Base-by-base conservation (phyloP, 2,329 filamentous ascomycete species). In the Pestalotiopsis fici region DNA sequence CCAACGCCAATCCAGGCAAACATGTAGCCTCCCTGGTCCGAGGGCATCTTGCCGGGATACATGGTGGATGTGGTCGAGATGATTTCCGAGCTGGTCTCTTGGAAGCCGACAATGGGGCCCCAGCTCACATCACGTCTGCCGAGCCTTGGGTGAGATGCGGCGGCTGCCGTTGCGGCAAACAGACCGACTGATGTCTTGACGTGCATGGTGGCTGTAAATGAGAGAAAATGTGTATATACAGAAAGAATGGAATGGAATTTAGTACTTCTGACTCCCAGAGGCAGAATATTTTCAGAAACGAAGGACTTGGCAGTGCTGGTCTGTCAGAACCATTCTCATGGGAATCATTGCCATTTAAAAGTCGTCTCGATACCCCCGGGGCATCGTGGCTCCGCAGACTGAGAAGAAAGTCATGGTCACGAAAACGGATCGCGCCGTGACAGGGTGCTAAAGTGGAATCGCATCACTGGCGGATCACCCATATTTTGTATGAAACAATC, bases 21-120 rank as follows among this genome's bases (percentile, higher is more conserved):
- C 62, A 64, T 54, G 28, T 64, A 64, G 62, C 62, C 62, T n/a
- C 28, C 28, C 47, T 64, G 62, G 15, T 54, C 27, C 9, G 43
- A 56, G 62, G 62, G 62, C 43, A 56, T 54, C 62, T 64, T 64
- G 21, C 62, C 62, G 15, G 62, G 62, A 27, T 64, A 64, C 25
- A 64, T 56, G 18, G 62, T 64, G 12, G 62, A 55, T 18, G 39
- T 54, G 62, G 39, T 64, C n/a, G 43, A 55, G 62, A 64, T 25
- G 47, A 64, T 64, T 23, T 64, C 62, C 6, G 62, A 63, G 37
- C 60, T 63, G n/a, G 60, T 63, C 37, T 63, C 60, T 15, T 63
- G 60, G 60, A 63, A 63, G 21, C 60, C 60, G 18, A 47, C 37
- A 13, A 43, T 47, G 23, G 60, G 60, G 25, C 60, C 60, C 60